These are phyloP conservation scores for Pyricularia pennisetigena DNA, from an alignment of 2,329 filamentous ascomycete species.

Conservation along the genomic window DNA sequence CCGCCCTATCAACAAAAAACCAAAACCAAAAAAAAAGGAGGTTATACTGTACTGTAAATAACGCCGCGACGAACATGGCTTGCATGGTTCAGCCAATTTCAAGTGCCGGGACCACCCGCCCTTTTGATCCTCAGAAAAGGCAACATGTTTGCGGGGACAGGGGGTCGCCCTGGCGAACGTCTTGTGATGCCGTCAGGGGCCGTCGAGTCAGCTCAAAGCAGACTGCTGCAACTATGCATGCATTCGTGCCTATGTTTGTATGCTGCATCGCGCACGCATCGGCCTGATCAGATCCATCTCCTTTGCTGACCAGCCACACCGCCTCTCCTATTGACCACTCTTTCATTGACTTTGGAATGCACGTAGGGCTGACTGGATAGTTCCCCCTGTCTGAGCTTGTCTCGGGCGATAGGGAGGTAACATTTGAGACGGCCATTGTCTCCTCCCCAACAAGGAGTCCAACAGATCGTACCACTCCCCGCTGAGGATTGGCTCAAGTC, in stretches of 20 bases:
- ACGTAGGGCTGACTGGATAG: neutral
- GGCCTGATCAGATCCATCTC: neutral
- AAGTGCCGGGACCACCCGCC: neutral
- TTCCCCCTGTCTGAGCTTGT: neutral
- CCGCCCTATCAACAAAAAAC: neutral
- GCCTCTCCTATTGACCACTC: neutral
- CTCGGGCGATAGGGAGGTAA: neutral
- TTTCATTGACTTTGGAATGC: neutral
- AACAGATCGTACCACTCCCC: neutral
- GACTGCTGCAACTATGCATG: neutral
- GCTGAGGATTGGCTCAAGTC: neutral
- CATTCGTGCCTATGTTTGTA: neutral
- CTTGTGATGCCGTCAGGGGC: no score
- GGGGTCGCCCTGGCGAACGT: neutral
- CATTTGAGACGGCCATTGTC: neutral
- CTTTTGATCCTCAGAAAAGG: neutral
- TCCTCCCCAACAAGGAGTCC: neutral
- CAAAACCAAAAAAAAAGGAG: no score
- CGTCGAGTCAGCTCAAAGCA: neutral
- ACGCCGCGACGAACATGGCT: neutral
- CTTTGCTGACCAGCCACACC: neutral
- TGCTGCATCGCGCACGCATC: neutral
- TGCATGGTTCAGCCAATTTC: neutral
- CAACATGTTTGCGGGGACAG: neutral
- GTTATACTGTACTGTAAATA: no score